phyloP scores from a whole-genome alignment of 805 yeast genomes.

The Crinitomyces ghanaensis region DNA sequence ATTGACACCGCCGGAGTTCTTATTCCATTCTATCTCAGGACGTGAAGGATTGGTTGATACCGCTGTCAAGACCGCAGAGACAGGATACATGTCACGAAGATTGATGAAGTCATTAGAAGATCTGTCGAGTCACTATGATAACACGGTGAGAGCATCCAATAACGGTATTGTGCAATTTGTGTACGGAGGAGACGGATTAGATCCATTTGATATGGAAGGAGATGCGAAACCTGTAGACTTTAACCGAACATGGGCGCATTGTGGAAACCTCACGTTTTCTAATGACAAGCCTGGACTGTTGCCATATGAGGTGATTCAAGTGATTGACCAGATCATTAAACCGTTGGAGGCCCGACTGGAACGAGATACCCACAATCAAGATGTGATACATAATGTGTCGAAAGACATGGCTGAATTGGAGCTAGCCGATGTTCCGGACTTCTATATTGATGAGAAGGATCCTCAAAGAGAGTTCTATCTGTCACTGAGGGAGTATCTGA shows the following conservation, averaged over 20 bases:
- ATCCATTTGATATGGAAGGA: conserved; percentile 98
- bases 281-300: conserved; percentile 42
- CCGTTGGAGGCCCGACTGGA: conserved; percentile 52
- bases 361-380: too few species aligned
- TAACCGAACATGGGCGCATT: conserved; percentile 88
- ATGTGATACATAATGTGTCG: conserved; percentile 54
- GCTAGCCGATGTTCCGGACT: conserved; percentile 30
- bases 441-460: conserved; percentile 70
- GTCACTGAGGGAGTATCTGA: conserved; percentile 57
- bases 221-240: conserved; percentile 95
- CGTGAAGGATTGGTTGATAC: conserved; percentile 99
- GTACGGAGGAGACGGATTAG: conserved; percentile 97
- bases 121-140: conserved; percentile 84
- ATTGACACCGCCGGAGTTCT: conserved; percentile 88
- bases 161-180: conserved; percentile 96
- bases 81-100: conserved; percentile 97
- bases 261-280: conserved; percentile 55
- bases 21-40: conserved; percentile 98
- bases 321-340: conserved; percentile 42
- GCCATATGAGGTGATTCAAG: conserved; percentile 57
- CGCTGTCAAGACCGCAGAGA: conserved; percentile 98
- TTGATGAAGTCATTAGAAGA: conserved; percentile 97
- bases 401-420: conserved; percentile 28
- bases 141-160: conserved; percentile 87
- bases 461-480: conserved; percentile 78